Percentiles rank a stretch among this genome's conserved stretches.
phyloP scores from a whole-genome alignment of 805 yeast genomes.

The Ogataea populi-albae region DNA sequence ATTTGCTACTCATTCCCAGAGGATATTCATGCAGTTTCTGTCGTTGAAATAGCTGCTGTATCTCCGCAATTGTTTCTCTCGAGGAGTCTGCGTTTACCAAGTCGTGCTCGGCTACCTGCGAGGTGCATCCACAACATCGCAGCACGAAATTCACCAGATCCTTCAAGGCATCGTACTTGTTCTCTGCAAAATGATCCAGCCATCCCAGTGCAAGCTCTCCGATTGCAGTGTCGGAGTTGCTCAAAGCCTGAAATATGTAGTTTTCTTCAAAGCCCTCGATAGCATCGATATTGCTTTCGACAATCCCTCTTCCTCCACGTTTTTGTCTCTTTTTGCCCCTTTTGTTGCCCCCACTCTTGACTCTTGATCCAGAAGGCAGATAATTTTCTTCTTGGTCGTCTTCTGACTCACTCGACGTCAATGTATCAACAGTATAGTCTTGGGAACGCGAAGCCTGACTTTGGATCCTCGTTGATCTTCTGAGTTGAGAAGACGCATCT shows the following conservation, averaged over 20 bases:
- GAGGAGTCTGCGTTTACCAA: slow-evolving; percentile 53
- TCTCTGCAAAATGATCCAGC: slow-evolving; percentile 49
- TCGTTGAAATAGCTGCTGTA: slow-evolving; percentile 57
- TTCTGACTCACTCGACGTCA: slow-evolving; percentile 15
- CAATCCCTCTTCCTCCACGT: slow-evolving; percentile 15
- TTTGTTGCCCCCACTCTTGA: slow-evolving; percentile 21
- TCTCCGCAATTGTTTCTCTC: slow-evolving; percentile 67
- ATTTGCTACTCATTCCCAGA: slow-evolving; percentile 32
- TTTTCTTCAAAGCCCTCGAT: slow-evolving; percentile 46
- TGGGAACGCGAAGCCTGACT: slow-evolving; percentile 10
- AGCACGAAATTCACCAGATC: slow-evolving; percentile 66
- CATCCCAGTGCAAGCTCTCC: slow-evolving; percentile 54
- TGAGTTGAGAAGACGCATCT: slow-evolving; percentile 2
- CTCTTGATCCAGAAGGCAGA: slow-evolving; percentile 12
- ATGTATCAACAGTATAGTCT: slow-evolving; percentile 11
- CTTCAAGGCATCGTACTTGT: slow-evolving; percentile 49
- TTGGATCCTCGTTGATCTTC: slow-evolving; percentile 17
- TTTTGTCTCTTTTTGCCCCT: slow-evolving; percentile 28
- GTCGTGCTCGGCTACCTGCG: slow-evolving; percentile 71
- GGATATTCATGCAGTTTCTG: slow-evolving; percentile 73
- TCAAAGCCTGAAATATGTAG: slow-evolving; percentile 48
- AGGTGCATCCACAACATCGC: slow-evolving; percentile 68
- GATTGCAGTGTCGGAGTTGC: slow-evolving; percentile 46
- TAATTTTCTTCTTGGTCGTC: slow-evolving; percentile 21
- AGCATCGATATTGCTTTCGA: slow-evolving; percentile 33